These are phyloP conservation scores for Pseudogymnoascus sp. DNA, from an alignment of 2,329 filamentous ascomycete species.

Conservation along the genomic window DNA sequence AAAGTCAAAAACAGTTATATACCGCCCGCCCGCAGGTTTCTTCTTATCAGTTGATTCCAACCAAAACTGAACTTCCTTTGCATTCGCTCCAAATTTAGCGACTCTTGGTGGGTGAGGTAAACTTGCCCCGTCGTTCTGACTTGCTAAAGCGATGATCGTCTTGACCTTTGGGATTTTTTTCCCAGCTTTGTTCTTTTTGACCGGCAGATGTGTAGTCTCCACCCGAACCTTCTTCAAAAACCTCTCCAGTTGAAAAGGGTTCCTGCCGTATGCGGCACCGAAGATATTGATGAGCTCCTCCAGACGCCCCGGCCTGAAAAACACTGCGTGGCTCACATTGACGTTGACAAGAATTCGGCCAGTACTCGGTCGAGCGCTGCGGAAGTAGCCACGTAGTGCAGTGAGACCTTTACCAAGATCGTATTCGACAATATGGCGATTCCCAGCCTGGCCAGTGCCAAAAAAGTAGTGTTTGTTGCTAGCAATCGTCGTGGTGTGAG, in stretches of 20 bases:
- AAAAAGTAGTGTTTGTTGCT: conserved; percentile 13
- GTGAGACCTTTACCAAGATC: conserved; percentile 43
- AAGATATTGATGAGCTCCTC: conserved; percentile 29
- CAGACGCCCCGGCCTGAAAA: conserved; percentile 42
- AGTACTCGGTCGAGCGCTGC: conserved; percentile 51
- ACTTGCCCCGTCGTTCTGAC: conserved; percentile 28
- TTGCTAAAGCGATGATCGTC: conserved; percentile 39
- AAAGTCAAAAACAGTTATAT: conserved; percentile 45
- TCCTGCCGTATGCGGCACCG: conserved; percentile 14
- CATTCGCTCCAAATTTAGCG: conserved; percentile 34
- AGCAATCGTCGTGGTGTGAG: conserved; percentile 24
- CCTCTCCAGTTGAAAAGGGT: conserved; percentile 15
- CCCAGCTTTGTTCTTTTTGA: conserved; percentile 29
- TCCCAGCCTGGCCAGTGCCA: not conserved
- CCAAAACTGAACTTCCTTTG: conserved; percentile 49
- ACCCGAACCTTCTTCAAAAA: conserved; percentile 35
- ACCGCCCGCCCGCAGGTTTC: conserved; percentile 31
- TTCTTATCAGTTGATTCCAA: conserved; percentile 28
- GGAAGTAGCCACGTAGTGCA: conserved; percentile 53
- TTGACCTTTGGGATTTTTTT: conserved; percentile 32
- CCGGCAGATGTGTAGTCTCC: conserved; percentile 30
- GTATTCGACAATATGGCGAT: not conserved
- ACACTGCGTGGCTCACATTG: conserved; percentile 52
- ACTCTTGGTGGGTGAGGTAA: conserved; percentile 30
- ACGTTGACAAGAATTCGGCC: conserved; percentile 52